Conservation (phyloP, 2,329 filamentous ascomycete genomes). For the Talaromyces pinophilus region DNA sequence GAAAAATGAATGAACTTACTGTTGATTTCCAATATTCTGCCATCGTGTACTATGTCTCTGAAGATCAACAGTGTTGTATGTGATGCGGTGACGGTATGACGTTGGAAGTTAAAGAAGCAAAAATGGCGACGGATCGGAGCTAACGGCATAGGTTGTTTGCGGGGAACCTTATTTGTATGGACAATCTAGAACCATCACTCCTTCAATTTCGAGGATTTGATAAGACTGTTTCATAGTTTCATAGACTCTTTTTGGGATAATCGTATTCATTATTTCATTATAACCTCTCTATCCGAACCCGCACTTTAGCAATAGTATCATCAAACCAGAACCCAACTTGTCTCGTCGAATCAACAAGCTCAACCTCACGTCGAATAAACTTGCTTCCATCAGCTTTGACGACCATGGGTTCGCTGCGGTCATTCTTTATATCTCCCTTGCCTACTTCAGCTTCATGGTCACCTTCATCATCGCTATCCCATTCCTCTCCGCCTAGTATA, state of each 20-base stretch:
- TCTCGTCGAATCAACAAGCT: conserved; percentile 75
- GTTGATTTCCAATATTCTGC: conserved; percentile 99
- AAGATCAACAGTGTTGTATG: not conserved
- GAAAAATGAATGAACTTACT: conserved; percentile 40
- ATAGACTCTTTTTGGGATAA: not conserved
- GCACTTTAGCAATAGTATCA: conserved; percentile 66
- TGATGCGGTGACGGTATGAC: conserved; percentile 6
- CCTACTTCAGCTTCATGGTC: conserved; percentile 49
- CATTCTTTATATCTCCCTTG: conserved; percentile 1
- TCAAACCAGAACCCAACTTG: conserved; percentile 77
- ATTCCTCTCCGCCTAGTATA: conserved; percentile 55
- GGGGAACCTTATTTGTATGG: conserved; percentile 14
- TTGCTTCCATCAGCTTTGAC: conserved; percentile 48
- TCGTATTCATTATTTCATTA: not conserved
- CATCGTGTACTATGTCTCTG: conserved; percentile 57
- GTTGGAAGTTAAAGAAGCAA: conserved; percentile 9
- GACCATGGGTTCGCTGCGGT: conserved; percentile 20
- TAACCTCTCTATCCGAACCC: conserved; percentile 65
- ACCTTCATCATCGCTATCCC: conserved; percentile 30
- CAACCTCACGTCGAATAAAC: conserved; percentile 76
- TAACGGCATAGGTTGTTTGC: conserved; percentile 6
- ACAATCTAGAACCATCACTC: not conserved
- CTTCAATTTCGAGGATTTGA: not conserved
- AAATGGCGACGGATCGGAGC: conserved; percentile 11
- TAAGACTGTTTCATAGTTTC: not conserved